phyloP scores from a whole-genome alignment of 2,329 filamentous ascomycete genomes.

The Trichophyton rubrum region DNA sequence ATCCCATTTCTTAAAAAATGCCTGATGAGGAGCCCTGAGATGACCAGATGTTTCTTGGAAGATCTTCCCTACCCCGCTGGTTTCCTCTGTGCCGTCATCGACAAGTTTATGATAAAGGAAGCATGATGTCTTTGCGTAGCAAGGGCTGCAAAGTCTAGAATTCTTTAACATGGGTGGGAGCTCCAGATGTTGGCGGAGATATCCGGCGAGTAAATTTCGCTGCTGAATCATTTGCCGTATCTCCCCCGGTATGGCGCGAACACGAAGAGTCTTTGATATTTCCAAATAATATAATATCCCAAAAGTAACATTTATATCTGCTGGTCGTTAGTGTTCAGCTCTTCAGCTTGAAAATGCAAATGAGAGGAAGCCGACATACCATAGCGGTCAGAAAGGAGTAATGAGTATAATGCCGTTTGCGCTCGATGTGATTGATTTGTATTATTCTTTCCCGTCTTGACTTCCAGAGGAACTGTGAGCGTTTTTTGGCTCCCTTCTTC shows the following conservation, averaged over 20 bases:
- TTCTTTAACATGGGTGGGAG: conserved; percentile 78
- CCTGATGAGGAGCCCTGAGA: conserved; percentile 58
- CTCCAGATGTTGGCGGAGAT: conserved; percentile 67
- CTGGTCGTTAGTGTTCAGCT: neutral
- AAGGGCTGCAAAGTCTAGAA: conserved; percentile 68
- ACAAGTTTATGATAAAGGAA: conserved; percentile 88
- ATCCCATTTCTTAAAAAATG: conserved; percentile 94
- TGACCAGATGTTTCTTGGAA: conserved; percentile 73
- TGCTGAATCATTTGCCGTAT: conserved; percentile 95
- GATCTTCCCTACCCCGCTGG: conserved; percentile 65
- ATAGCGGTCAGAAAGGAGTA: conserved; percentile 86
- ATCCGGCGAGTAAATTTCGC: conserved; percentile 77
- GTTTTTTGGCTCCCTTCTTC: conserved; percentile 55
- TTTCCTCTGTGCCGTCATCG: conserved; percentile 69
- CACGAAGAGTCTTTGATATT: conserved; percentile 69
- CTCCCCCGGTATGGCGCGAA: conserved; percentile 75
- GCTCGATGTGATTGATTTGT: conserved; percentile 73
- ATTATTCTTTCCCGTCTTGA: conserved; percentile 80
- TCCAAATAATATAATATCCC: conserved; percentile 95
- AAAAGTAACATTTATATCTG: conserved; percentile 76
- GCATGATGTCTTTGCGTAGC: conserved; percentile 82
- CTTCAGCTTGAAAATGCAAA: neutral
- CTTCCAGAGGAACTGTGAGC: conserved; percentile 80
- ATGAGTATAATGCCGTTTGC: conserved; percentile 87
- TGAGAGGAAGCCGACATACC: conserved; percentile 31